Evolutionary conservation across 768 basidiomycete species (phyloP).

Genomic region (Leccinum subtestaceum): DNA sequence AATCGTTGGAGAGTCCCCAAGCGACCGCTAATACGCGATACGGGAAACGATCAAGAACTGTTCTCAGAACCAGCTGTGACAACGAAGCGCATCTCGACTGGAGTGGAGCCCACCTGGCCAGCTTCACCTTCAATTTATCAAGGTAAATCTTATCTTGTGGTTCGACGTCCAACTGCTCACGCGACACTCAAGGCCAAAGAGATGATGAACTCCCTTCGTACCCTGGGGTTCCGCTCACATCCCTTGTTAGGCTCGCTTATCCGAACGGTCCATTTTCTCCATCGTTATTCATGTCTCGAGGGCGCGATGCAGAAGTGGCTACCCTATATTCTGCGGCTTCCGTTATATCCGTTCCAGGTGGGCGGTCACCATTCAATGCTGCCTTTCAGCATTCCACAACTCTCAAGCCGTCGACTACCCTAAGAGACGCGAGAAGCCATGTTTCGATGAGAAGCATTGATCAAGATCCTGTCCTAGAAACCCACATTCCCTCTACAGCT

Average conservation of each 20-base stretch:
- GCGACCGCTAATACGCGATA: constrained; percentile 33
- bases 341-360: constrained; percentile 62
- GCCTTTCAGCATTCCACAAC: constrained; percentile 30
- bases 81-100: constrained; percentile 11
- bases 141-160: constrained; percentile 17
- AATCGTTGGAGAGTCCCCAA: constrained; percentile 73
- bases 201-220: constrained; percentile 34
- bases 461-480: constrained; percentile 35
- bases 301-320: constrained; percentile 74
- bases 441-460: constrained; percentile 22
- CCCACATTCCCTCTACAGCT: constrained; percentile 49
- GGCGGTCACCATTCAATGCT: constrained; percentile 37
- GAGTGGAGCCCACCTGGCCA: constrained; percentile 19
- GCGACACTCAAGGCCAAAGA: constrained; percentile 14
- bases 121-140: constrained; percentile 8
- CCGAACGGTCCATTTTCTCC: constrained; percentile 61
- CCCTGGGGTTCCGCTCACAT: constrained; percentile 68
- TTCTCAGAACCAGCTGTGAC: constrained; percentile 14
- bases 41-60: constrained; percentile 12
- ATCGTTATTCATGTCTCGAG: constrained; percentile 31
- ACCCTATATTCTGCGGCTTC: constrained; percentile 87
- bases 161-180: constrained; percentile 9
- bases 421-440: constrained; percentile 18
- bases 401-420: constrained; percentile 27
- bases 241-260: constrained; percentile 65